Evolutionary conservation across 2,329 filamentous ascomycete species (phyloP), one percentile per base, ranked within the genome.

Genomic region (Immersiporthe knoxdaviesiana): DNA sequence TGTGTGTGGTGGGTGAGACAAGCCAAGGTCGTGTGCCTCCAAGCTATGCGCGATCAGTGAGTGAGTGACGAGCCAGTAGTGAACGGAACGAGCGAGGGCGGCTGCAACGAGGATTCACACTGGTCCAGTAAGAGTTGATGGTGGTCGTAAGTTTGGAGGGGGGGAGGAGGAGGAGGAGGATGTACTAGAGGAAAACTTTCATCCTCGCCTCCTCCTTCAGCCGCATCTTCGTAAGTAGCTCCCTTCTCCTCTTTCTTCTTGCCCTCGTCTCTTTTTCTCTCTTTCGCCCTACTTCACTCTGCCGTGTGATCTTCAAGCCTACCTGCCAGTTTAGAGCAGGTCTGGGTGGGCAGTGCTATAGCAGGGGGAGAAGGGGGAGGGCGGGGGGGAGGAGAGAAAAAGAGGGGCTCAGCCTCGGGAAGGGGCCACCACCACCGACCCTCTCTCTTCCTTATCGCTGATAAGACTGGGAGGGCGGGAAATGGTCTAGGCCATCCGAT

Each of bases 331-430:
- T 27, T 14, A 16, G 52, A 56, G 16, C 52, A 56, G 52, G 52
- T n/a, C 52, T 16, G 52, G 52, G 14, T 7, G 24, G 52, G 2
- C 24, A 16, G 52, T 56, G 24, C 44, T 47, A 47, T 47, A 47
- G 44, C n/a, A 47, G 21, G 44, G 44, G 44, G 18, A n/a, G 18
- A 59, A 59, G 16, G 32, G 12, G 18, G 18, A 24, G 0, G 16
- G 32, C 3, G 18, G 18, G 8, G 0, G 27, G 27, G 27, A 27
- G n/a, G 24, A 52, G 21, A 14, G 27, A 54, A 56, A 56, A 30
- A 30, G 24, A 54, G 52, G 52, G 24, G 52, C 52, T 56, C 52
- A 21, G 50, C 50, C 52, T 16, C 52, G 52, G 52, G 52, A 56
- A 30, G 44, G 18, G 7, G 44, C 18, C 44, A 10, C 44, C 44